Evolutionary conservation across 2,329 filamentous ascomycete genomes (phyloP).

Genomic region (Aspergillus texensis): DNA sequence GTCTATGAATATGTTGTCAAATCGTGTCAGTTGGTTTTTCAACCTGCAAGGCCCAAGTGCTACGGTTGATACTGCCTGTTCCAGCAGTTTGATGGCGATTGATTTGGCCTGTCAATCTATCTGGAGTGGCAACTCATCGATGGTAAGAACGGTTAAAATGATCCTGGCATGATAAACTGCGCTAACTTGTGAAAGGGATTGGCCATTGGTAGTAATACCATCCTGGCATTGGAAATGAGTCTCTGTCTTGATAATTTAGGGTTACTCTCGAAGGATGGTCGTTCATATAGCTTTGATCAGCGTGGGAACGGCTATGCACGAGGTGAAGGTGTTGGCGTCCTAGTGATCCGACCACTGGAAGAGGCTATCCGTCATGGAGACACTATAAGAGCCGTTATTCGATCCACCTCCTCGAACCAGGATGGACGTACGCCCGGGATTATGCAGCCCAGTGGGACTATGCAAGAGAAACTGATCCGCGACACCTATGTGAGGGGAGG

Average conservation of each 20-base stretch:
- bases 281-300: constrained; percentile 30
- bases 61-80: constrained; percentile 33
- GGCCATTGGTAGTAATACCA: constrained; percentile 20
- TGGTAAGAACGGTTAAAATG: constrained; percentile 6
- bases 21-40: constrained; percentile 32
- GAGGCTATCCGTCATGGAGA: constrained; percentile 50
- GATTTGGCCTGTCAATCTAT: constrained; percentile 25
- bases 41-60: constrained; percentile 33
- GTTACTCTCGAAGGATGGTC: constrained; percentile 15
- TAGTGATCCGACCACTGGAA: constrained; percentile 54
- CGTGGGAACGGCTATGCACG: constrained; percentile 51
- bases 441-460: constrained; percentile 41
- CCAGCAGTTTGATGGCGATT: constrained; percentile 28
- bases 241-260: constrained; percentile 15
- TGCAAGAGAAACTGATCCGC: constrained; percentile 42
- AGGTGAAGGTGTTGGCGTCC: constrained; percentile 52
- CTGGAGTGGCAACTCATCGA: constrained; percentile 21
- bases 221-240: constrained; percentile 18
- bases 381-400: constrained; percentile 41
- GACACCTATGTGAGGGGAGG: constrained; percentile 34
- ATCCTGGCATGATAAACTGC: no score
- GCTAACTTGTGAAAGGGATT: not conserved
- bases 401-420: constrained; percentile 31
- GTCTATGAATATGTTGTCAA: constrained; percentile 32
- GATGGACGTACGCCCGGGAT: constrained; percentile 42